Evolutionary conservation across 441 rosid species (phyloP).

Genomic region (Populus hybrid): DNA sequence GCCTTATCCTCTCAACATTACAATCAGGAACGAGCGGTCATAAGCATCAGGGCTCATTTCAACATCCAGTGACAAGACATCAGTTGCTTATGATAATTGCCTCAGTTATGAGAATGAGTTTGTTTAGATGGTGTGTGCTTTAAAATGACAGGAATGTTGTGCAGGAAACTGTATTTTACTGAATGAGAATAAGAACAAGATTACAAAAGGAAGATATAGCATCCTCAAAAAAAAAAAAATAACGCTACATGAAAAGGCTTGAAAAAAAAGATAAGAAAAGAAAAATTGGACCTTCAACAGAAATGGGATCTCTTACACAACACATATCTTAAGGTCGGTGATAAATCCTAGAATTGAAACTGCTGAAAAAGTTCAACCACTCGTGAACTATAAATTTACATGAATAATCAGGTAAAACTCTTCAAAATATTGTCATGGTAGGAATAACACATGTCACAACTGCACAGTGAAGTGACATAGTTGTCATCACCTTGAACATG

Average conservation of each 20-base stretch:
- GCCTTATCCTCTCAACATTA: not conserved
- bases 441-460: not conserved
- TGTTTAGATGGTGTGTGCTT: not conserved
- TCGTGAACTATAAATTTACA: not conserved
- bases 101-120: not conserved
- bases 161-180: not conserved
- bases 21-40: not conserved
- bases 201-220: not conserved
- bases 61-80: not conserved
- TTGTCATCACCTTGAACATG: not conserved
- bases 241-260: not conserved
- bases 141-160: not conserved
- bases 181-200: not conserved
- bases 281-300: not conserved
- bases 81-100: not conserved
- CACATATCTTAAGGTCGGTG: not conserved
- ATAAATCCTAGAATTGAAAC: not conserved
- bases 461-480: not conserved
- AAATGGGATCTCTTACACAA: not conserved
- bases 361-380: not conserved
- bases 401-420: not conserved
- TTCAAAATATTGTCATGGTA: not conserved
- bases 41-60: not conserved
- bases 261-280: not conserved
- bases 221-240: not conserved